A percentile compares a stretch with the other conserved stretches of the same genome.
phyloP scores from a whole-genome alignment of 2,329 filamentous ascomycete species.

The Neofusicoccum parvum region DNA sequence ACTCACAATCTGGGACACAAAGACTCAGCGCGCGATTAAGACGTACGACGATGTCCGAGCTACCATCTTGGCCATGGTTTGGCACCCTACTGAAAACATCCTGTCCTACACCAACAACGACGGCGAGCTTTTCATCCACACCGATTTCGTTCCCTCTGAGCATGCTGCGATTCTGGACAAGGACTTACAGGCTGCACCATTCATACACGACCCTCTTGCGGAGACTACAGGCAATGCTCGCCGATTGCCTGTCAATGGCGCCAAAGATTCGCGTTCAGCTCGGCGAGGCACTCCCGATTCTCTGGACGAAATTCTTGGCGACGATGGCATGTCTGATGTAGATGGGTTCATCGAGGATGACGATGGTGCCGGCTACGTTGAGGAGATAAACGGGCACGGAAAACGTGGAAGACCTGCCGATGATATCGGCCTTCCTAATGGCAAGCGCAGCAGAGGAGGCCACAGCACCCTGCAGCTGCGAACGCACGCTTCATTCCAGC shows the following conservation, averaged over 20 bases:
- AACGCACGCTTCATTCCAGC: slow-evolving; percentile 85
- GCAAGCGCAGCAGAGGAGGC: slow-evolving; percentile 56
- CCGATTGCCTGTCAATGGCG: slow-evolving; percentile 53
- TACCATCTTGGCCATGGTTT: slow-evolving; percentile 82
- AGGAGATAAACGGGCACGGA: slow-evolving; percentile 61
- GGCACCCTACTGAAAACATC: slow-evolving; percentile 89
- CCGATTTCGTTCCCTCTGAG: slow-evolving; percentile 61
- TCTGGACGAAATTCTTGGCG: slow-evolving; percentile 78
- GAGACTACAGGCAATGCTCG: slow-evolving; percentile 69
- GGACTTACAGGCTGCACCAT: slow-evolving; percentile 73
- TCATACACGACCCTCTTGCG: slow-evolving; percentile 76
- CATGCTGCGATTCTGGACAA: slow-evolving; percentile 53
- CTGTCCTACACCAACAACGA: slow-evolving; percentile 90
- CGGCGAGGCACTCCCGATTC: slow-evolving; percentile 71
- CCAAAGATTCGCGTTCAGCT: slow-evolving; percentile 54
- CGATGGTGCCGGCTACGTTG: slow-evolving; percentile 85
- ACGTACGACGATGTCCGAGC: slow-evolving; percentile 70
- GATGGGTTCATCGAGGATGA: slow-evolving; percentile 94
- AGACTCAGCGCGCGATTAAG: slow-evolving; percentile 78
- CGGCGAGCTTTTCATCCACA: slow-evolving; percentile 90
- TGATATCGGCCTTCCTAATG: slow-evolving; percentile 40
- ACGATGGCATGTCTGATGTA: slow-evolving; percentile 58
- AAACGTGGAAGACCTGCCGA: slow-evolving; percentile 60
- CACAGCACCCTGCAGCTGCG: slow-evolving; percentile 60
- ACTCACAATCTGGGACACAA: slow-evolving; percentile 84